Base-by-base conservation (phyloP, 805 yeast species). In the Komagataella mondaviorum region DNA sequence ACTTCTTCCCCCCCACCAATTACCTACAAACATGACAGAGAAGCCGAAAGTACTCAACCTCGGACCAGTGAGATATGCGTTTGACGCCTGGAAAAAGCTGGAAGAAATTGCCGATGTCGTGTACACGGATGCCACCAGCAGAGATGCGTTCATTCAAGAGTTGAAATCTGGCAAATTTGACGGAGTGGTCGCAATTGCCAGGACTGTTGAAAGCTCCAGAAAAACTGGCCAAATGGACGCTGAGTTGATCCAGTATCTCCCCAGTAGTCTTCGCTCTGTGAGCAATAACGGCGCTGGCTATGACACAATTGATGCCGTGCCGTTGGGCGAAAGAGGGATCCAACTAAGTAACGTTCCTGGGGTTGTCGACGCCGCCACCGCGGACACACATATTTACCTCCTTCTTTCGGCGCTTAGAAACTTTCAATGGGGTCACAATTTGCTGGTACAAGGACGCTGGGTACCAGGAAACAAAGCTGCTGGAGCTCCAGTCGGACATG, bases 401-500 rank as follows among this genome's bases (percentile, higher is more conserved):
- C 60, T 79, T 16, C 55, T 79, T 24, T 76, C 77, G 3, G 73
- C 81, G 1, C 59, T 79, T 60, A 70, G 85, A 53, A 77, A 78
- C 60, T 88, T 80, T 66, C 83, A 78, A 56, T 58, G 63, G 51
- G 86, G 89, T 17, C 77, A 78, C 55, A 67, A 73, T 49, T 68
- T 70, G 47, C 63, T 85, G 57, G 60, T 75, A 44, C 64, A 67
- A 43, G 90, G 89, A 20, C 70, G 77, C 52, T 88, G 95, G 91
- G 39, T 30, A 4, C 74, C 75, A 14, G 56, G 64, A 3, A 16
- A 44, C 14, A 58, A 55, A 52, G 62, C 54, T 5, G 80, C 70
- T 3, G 85, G 83, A 2, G 76, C 82, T 1, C 75, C 80, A 6
- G 66, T 80, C 48, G 95, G 95, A 6, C 76, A 76, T 60, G 90